These are phyloP conservation scores for Zea luxurians DNA, from an alignment of 176 grass and related monocot genomes.

Conservation along the genomic window DNA sequence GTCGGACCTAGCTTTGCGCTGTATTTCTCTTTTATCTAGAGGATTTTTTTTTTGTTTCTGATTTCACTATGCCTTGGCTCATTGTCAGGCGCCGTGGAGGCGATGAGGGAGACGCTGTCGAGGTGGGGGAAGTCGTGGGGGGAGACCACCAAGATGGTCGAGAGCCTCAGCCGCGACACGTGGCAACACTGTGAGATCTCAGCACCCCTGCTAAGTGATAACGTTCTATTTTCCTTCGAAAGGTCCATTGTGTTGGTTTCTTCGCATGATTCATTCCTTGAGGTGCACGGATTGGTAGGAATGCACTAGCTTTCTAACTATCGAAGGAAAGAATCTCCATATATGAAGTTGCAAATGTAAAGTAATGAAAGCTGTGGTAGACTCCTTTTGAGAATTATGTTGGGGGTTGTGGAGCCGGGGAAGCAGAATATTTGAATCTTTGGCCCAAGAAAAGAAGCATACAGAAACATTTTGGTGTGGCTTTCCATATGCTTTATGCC, in stretches of 20 bases:
- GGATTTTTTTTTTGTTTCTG: constrained; percentile 16
- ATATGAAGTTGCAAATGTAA: constrained; percentile 29
- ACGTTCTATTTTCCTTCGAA: neutral
- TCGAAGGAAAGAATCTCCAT: constrained; percentile 16
- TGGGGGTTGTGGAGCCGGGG: neutral
- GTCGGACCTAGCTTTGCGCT: neutral
- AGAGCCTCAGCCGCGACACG: constrained; percentile 82
- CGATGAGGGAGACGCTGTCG: constrained; percentile 67
- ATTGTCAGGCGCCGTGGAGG: constrained; percentile 64
- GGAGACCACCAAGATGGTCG: constrained; percentile 68
- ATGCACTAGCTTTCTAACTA: constrained; percentile 5
- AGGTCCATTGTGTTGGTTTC: neutral
- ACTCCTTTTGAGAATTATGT: neutral
- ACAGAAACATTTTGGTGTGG: neutral
- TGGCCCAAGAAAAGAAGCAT: neutral
- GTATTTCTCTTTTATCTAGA: neutral
- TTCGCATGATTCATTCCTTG: constrained; percentile 42
- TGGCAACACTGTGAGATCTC: constrained; percentile 89
- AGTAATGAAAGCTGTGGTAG: neutral
- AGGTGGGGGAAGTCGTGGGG: constrained; percentile 77
- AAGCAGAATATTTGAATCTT: neutral
- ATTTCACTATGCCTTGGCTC: neutral
- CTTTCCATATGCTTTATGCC: constrained; percentile 8
- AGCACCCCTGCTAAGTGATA: neutral
- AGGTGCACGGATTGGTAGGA: constrained; percentile 3